Conservation (phyloP, 2,329 filamentous ascomycete species). For the Triangularia setosa region DNA sequence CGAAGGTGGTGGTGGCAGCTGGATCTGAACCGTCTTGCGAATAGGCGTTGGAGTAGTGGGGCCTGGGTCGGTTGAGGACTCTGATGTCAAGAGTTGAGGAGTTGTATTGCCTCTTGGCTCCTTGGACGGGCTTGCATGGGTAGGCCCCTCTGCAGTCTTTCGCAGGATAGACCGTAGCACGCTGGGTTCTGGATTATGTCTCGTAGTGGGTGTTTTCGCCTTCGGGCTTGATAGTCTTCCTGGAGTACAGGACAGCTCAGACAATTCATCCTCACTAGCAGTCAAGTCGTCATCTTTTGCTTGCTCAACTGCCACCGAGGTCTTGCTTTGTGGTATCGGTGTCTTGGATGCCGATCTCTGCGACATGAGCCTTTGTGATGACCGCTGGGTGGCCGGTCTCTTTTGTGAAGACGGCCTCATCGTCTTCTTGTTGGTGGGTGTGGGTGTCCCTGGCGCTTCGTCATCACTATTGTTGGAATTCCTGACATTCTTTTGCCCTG, state of each 20-base stretch:
- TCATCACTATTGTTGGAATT: neutral
- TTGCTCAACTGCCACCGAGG: neutral
- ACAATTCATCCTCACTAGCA: slow-evolving; percentile 13
- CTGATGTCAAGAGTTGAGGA: slow-evolving; percentile 4
- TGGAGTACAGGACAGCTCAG: neutral
- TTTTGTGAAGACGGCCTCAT: neutral
- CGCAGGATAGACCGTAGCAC: neutral
- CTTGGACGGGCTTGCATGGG: neutral
- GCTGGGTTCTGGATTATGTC: neutral
- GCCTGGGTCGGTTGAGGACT: slow-evolving; percentile 5
- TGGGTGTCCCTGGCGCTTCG: slow-evolving; percentile 14
- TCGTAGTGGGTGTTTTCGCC: neutral
- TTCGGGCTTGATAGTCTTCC: slow-evolving; percentile 13
- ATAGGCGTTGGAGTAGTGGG: slow-evolving; percentile 26
- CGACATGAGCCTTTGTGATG: neutral
- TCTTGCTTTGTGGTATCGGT: neutral
- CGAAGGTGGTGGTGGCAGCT: slow-evolving; percentile 11
- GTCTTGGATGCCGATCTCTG: neutral
- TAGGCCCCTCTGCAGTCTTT: neutral
- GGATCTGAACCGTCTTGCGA: slow-evolving; percentile 19
- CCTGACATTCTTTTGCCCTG: neutral
- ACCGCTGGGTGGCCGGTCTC: slow-evolving; percentile 4
- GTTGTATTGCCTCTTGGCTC: slow-evolving; percentile 8
- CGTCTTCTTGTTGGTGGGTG: slow-evolving; percentile 6
- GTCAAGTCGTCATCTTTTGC: slow-evolving; percentile 14